Conservation (phyloP, 371 early-diverging fungal genomes). For the Nematocida sp. region DNA sequence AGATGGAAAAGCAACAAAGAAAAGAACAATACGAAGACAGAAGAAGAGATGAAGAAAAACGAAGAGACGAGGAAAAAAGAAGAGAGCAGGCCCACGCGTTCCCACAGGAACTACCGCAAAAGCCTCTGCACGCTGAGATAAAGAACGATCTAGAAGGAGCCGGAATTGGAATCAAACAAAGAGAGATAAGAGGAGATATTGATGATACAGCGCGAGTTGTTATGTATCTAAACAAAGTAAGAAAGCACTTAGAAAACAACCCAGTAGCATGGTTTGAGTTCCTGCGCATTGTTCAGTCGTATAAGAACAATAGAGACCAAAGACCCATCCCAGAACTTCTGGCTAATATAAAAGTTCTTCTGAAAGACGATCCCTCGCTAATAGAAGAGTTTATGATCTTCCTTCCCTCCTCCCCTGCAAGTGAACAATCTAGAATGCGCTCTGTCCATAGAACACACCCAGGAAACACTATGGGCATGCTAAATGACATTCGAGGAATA, state of each 20-base stretch:
- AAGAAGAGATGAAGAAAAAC: not conserved
- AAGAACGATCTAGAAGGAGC: slow-evolving; percentile 48
- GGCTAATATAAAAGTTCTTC: slow-evolving; percentile 53
- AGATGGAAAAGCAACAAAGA: not conserved
- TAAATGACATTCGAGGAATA: slow-evolving; percentile 61
- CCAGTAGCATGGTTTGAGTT: slow-evolving; percentile 59
- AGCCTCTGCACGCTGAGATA: slow-evolving; percentile 10
- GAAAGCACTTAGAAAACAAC: slow-evolving; percentile 59
- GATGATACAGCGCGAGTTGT: slow-evolving; percentile 59
- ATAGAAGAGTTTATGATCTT: slow-evolving; percentile 64
- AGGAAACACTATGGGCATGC: slow-evolving; percentile 82
- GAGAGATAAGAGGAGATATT: not conserved
- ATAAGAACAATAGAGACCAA: slow-evolving; percentile 43
- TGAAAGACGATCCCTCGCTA: slow-evolving; percentile 62
- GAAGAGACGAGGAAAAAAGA: not conserved
- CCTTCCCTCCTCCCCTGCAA: slow-evolving; percentile 17
- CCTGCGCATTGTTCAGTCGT: slow-evolving; percentile 62
- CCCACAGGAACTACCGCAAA: not conserved
- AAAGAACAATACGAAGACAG: not conserved
- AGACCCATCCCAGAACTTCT: slow-evolving; percentile 52
- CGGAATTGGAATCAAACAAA: slow-evolving; percentile 34
- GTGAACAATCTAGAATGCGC: not conserved
- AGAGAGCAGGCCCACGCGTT: not conserved
- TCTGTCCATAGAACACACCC: slow-evolving; percentile 68
- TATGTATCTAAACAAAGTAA: slow-evolving; percentile 64